A percentile compares a stretch with the other conserved stretches of the same genome.
Evolutionary conservation across 768 basidiomycete genomes (phyloP).

Genomic region (Boletales sp.): DNA sequence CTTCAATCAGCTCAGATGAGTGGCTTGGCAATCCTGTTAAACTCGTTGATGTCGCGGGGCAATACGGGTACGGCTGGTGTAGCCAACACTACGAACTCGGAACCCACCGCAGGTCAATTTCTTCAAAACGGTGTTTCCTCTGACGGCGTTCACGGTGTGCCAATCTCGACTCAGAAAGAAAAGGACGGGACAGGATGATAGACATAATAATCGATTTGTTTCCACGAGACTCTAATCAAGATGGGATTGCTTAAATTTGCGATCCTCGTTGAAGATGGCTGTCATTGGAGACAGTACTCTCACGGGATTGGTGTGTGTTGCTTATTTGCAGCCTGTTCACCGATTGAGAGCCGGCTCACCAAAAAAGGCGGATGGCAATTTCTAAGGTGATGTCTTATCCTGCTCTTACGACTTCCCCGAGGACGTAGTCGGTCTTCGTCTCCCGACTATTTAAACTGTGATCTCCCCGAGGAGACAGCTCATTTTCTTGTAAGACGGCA

Average conservation of each 20-base stretch:
- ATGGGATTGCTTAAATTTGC: conserved; percentile 4
- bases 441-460: no score
- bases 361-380: background rate
- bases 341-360: background rate
- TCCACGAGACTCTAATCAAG: conserved; percentile 5
- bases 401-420: no score
- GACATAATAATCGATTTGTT: conserved; percentile 9
- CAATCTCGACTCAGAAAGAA: conserved; percentile 16
- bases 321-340: background rate
- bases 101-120: conserved; percentile 12
- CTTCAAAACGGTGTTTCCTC: conserved; percentile 14
- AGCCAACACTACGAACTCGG: conserved; percentile 3
- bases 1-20: conserved; percentile 76
- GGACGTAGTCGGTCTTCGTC: no score
- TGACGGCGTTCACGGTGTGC: conserved; percentile 1
- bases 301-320: background rate
- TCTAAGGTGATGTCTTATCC: background rate
- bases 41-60: conserved; percentile 59
- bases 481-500: no score
- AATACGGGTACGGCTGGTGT: conserved; percentile 15
- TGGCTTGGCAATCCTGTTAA: conserved; percentile 67
- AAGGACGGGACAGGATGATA: conserved; percentile 22
- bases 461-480: no score
- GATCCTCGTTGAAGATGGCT: background rate
- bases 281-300: background rate